Evolutionary conservation across 2,329 filamentous ascomycete species (phyloP).

Genomic region (Seiridium cupressi): DNA sequence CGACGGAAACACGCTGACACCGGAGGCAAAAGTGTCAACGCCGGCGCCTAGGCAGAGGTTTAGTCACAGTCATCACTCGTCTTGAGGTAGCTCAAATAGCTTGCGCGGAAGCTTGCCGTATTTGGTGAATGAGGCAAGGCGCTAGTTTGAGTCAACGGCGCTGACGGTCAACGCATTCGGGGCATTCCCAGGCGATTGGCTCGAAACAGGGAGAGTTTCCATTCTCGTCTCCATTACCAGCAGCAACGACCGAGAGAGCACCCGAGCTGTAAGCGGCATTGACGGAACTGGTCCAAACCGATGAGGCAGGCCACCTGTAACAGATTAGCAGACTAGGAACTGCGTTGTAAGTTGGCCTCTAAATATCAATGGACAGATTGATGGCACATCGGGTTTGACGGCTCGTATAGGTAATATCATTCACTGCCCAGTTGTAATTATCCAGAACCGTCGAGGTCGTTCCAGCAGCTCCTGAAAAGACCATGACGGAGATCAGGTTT

Average conservation of each 20-base stretch:
- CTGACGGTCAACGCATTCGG: slow-evolving; percentile 51
- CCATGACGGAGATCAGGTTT: slow-evolving; percentile 41
- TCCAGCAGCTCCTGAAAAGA: slow-evolving; percentile 30
- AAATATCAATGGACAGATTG: slow-evolving; percentile 49
- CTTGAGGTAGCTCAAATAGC: background rate
- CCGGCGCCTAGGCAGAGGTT: slow-evolving; percentile 29
- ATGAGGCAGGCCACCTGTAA: slow-evolving; percentile 36
- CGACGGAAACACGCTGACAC: slow-evolving; percentile 37
- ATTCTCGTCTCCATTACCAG: slow-evolving; percentile 48
- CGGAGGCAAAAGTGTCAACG: slow-evolving; percentile 43
- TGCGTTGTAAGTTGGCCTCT: slow-evolving; percentile 5
- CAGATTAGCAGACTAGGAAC: background rate
- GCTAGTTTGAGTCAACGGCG: slow-evolving; percentile 39
- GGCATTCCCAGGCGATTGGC: slow-evolving; percentile 47
- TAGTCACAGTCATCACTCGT: background rate
- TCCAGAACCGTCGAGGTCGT: slow-evolving; percentile 23
- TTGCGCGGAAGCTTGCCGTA: slow-evolving; percentile 17
- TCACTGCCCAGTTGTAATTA: slow-evolving; percentile 37
- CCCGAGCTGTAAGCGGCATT: slow-evolving; percentile 42
- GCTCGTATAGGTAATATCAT: slow-evolving; percentile 40
- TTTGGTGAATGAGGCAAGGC: slow-evolving; percentile 46
- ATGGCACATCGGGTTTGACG: slow-evolving; percentile 44
- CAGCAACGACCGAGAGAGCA: slow-evolving; percentile 53
- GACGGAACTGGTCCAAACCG: slow-evolving; percentile 50
- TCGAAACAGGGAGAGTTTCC: slow-evolving; percentile 19